Percentiles rank a stretch among this genome's conserved stretches.
phyloP scores from a whole-genome alignment of 768 basidiomycete species.

The Tylopilus balloui region DNA sequence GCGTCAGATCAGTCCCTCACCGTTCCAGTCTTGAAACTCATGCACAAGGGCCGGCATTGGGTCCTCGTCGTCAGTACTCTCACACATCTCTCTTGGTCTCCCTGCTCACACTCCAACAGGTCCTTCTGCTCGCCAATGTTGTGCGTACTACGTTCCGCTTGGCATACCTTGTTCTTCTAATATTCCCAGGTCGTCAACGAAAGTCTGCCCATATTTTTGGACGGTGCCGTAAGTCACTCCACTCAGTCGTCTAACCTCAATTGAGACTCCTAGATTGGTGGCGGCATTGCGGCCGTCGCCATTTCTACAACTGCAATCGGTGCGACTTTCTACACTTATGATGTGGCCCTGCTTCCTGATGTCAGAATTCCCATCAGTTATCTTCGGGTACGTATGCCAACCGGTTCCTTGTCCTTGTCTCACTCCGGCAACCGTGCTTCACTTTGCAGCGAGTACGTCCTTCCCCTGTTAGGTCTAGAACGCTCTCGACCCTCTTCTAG shows the following conservation, averaged over 20 bases:
- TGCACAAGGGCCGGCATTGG: constrained; percentile 80
- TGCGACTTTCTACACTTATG: constrained; percentile 27
- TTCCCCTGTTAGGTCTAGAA: neutral
- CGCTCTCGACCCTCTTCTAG: constrained; percentile 28
- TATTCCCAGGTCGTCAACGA: constrained; percentile 73
- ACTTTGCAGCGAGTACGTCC: constrained; percentile 36
- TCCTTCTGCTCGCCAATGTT: constrained; percentile 85
- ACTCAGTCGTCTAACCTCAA: constrained; percentile 58
- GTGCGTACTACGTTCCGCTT: too few relatives aligned
- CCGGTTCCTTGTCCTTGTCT: neutral
- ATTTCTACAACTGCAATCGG: constrained; percentile 64
- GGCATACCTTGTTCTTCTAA: too few relatives aligned
- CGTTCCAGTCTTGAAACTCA: constrained; percentile 45
- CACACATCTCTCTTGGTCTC: neutral
- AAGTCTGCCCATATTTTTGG: constrained; percentile 78
- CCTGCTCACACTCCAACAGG: constrained; percentile 39
- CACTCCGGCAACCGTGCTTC: neutral
- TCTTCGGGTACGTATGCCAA: constrained; percentile 62
- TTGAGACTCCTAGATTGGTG: constrained; percentile 44
- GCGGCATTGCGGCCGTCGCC: constrained; percentile 69
- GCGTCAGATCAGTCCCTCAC: neutral
- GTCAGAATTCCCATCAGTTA: constrained; percentile 42
- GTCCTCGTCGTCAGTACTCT: constrained; percentile 70
- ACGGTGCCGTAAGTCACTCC: constrained; percentile 50
- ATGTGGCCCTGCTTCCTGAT: neutral